These are phyloP conservation scores for Triadica sebifera DNA, from an alignment of 345 rosid genomes.

Conservation along the genomic window DNA sequence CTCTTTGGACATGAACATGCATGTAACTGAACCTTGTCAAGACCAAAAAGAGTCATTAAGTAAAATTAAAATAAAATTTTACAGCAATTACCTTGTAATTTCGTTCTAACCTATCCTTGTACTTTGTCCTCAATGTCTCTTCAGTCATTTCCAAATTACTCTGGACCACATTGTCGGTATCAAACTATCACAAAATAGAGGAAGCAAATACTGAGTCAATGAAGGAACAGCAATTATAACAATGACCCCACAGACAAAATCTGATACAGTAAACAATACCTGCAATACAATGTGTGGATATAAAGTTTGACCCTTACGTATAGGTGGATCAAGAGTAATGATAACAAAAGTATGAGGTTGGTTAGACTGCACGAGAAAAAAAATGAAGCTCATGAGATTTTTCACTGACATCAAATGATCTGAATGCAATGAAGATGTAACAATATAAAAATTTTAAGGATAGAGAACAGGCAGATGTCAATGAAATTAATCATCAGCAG, in stretches of 20 bases:
- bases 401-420: background rate
- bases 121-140: conserved; percentile 73
- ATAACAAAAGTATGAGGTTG: conserved; percentile 96
- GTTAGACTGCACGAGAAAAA: conserved; percentile 59
- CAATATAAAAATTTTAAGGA: background rate
- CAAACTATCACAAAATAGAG: conserved; percentile 52
- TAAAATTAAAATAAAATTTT: background rate
- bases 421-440: background rate
- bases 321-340: conserved; percentile 94
- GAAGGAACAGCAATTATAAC: background rate
- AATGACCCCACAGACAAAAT: background rate
- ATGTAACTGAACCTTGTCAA: background rate
- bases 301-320: conserved; percentile 94
- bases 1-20: background rate
- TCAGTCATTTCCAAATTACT: conserved; percentile 61
- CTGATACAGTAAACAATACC: conserved; percentile 41
- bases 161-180: conserved; percentile 69
- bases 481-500: background rate
- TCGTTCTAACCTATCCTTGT: conserved; percentile 80
- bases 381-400: conserved; percentile 6
- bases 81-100: conserved; percentile 67
- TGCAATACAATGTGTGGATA: conserved; percentile 93
- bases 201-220: conserved; percentile 13
- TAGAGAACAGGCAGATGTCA: background rate
- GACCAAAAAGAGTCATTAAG: background rate